Evolutionary conservation across 129 eudicot genomes (phyloP), one percentile per base, ranked within the genome.

Genomic region (Centaurea solstitialis): DNA sequence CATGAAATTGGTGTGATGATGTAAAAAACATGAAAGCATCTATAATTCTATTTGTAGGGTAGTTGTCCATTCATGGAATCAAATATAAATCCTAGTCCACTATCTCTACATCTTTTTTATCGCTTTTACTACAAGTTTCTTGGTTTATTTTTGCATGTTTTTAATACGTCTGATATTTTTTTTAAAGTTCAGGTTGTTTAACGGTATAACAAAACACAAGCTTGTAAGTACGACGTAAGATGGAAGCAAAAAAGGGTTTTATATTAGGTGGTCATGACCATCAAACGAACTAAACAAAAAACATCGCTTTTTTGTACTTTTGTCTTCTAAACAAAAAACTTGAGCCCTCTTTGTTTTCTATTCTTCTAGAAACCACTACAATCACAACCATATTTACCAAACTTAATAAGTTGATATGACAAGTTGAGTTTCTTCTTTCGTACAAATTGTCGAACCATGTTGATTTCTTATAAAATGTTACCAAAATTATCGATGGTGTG

Each of bases 271-370:
- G 75, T 68, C 17, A 4, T 74, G 50, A 81, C 37, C 61, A 47
- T 18, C 17, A 71, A 79, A 81, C 39, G 37, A 75, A 75, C 76
- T 72, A 68, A 82, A 75, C 85, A 69, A 82, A 75, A 57, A 35
- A 47, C 75, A 50, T 80, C 70, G 37, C 72, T 38, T 7, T 20
- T 26, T 33, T 30, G 21, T 30, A 68, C 23, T 22, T 3, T 47
- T 82, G 76, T 75, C 81, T 69, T 53, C 9, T 76, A 62, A 68
- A 57, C 50, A 30, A 64, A 50, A 53, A 43, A 22, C 22, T 20
- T 75, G 85, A 64, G 43, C 7, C n/a, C 35, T 4, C 0, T 17
- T 3, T 17, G 22, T 57, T 6, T n/a, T 5, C 22, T 17, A n/a
- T 17, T n/a, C 9, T n/a, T 57, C 2, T 1, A 57, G 18, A 57